These are phyloP conservation scores for Aspergillaceae sp. DNA, from an alignment of 2,329 filamentous ascomycete species.

Conservation along the genomic window DNA sequence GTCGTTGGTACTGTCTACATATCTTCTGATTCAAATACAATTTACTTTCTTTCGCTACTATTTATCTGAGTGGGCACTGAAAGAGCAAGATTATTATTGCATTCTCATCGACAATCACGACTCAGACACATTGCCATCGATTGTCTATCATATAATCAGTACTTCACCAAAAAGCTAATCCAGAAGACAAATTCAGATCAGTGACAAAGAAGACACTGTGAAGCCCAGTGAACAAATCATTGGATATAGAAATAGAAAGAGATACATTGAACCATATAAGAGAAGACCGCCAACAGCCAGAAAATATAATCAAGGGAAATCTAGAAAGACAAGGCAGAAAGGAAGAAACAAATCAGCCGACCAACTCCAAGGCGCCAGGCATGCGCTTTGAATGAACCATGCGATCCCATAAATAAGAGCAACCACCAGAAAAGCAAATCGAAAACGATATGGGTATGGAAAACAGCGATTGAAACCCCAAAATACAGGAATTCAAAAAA, in stretches of 20 bases:
- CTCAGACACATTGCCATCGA: too few species aligned
- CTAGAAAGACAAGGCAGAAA: slow-evolving; percentile 4
- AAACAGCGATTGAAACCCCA: background rate
- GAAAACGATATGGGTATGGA: background rate
- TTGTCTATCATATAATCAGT: slow-evolving; percentile 1
- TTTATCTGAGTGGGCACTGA: background rate
- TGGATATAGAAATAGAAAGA: background rate
- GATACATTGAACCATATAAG: slow-evolving; percentile 4
- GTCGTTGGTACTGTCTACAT: slow-evolving; percentile 4
- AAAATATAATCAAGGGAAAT: slow-evolving; percentile 9
- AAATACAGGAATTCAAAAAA: background rate
- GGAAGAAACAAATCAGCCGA: slow-evolving; percentile 10
- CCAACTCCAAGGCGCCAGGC: slow-evolving; percentile 15
- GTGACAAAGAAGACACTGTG: slow-evolving; percentile 1
- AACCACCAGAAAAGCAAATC: background rate
- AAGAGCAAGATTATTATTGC: too few species aligned
- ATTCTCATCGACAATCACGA: too few species aligned
- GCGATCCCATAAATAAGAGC: background rate
- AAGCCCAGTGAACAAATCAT: too few species aligned
- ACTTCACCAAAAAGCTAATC: slow-evolving; percentile 2
- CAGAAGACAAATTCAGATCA: background rate
- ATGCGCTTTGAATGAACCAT: slow-evolving; percentile 15
- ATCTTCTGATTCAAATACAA: background rate
- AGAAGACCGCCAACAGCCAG: slow-evolving; percentile 2
- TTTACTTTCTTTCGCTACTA: background rate